Conservation (phyloP, 2,329 filamentous ascomycete species). For the Fusarium sp. region DNA sequence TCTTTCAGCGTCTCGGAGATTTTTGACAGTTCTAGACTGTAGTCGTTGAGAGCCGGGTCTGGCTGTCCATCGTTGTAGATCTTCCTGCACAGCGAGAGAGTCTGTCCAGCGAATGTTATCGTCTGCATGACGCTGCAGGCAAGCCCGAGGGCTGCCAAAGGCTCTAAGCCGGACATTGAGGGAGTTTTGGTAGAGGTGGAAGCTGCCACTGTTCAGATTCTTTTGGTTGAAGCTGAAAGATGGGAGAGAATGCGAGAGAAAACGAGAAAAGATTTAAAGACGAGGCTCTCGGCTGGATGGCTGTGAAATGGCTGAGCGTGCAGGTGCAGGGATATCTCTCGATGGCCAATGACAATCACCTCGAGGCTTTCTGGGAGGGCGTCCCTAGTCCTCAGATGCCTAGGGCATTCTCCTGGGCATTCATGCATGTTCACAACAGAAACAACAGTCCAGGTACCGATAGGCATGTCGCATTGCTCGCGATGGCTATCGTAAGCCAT, state of each 20-base stretch:
- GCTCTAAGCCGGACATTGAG: not conserved
- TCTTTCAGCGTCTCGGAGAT: not conserved
- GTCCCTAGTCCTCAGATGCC: accelerated
- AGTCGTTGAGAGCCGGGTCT: not conserved
- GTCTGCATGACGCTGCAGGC: not conserved
- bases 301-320: not conserved
- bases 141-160: not conserved
- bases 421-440: not conserved
- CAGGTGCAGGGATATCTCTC: not conserved
- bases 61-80: not conserved
- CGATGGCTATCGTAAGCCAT: not conserved
- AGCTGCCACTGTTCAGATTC: not conserved
- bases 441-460: not conserved
- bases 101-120: not conserved
- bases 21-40: not conserved
- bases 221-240: not conserved
- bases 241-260: not conserved
- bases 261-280: not conserved
- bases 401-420: not conserved
- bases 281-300: not conserved
- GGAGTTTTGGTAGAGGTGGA: too few relatives aligned
- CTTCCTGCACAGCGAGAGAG: not conserved
- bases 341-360: not conserved
- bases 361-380: not conserved
- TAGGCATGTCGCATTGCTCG: not conserved